Percentiles rank a stretch among this genome's conserved stretches.
Conservation (phyloP, 495 filamentous ascomycete genomes). For the Xylaria bambusicola region DNA sequence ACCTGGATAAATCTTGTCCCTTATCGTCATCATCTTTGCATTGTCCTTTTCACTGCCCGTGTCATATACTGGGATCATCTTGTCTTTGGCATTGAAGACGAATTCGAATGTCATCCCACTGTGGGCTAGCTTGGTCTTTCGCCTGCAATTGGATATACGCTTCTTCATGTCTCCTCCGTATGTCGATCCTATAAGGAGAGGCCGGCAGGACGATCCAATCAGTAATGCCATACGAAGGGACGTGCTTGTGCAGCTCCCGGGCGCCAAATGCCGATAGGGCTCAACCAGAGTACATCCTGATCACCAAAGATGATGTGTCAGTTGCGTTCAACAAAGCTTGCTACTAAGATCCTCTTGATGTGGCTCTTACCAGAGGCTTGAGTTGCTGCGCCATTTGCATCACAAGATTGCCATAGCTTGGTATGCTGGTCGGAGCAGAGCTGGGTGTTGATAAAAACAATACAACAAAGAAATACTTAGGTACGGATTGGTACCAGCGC, state of each 20-base stretch:
- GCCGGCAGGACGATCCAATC: background rate
- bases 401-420: background rate
- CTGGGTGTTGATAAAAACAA: background rate
- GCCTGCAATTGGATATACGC: background rate
- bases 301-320: background rate
- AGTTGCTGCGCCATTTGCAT: background rate
- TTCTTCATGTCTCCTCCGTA: background rate
- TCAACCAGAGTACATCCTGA: background rate
- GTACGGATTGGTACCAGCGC: too few species aligned
- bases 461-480: background rate
- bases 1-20: too few species aligned
- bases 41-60: too few species aligned
- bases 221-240: slow-evolving; percentile 1
- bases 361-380: background rate
- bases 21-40: too few species aligned
- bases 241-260: slow-evolving; percentile 1
- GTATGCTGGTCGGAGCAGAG: background rate
- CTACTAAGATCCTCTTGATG: background rate
- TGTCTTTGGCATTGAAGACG: slow-evolving; percentile 4
- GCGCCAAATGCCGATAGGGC: slow-evolving; percentile 5
- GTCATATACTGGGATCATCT: too few species aligned
- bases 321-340: background rate
- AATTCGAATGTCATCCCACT: background rate
- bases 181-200: slow-evolving; percentile 10
- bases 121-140: background rate